Evolutionary conservation across 257 asterid genomes (phyloP).

Genomic region (Mentha longifolia): DNA sequence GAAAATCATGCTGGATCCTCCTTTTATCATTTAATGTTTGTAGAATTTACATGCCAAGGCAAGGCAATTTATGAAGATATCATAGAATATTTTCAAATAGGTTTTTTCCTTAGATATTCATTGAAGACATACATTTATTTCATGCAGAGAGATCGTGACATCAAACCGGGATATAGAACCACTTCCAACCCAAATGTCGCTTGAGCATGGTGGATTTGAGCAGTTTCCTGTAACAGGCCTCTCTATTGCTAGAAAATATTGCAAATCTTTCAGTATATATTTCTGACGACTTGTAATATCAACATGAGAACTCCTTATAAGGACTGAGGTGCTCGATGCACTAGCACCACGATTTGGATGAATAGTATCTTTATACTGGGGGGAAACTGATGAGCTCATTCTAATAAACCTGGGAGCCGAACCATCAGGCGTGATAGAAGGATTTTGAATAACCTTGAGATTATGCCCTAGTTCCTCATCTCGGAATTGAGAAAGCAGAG

Average conservation of each 20-base stretch:
- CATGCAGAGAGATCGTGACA: conserved; percentile 69
- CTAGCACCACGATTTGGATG: conserved; percentile 42
- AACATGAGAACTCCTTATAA: conserved; percentile 44
- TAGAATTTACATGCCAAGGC: neutral
- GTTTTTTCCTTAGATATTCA: conserved; percentile 24
- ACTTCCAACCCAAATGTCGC: conserved; percentile 74
- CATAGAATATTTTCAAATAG: conserved; percentile 17
- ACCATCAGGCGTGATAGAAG: conserved; percentile 39
- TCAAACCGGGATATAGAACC: conserved; percentile 82
- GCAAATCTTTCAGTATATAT: conserved; percentile 68
- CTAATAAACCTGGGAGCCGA: conserved; percentile 41
- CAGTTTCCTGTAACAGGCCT: conserved; percentile 45
- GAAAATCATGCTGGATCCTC: conserved; percentile 14
- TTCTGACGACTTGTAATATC: conserved; percentile 54
- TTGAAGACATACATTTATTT: conserved; percentile 64
- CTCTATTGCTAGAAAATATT: conserved; percentile 56
- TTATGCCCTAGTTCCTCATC: conserved; percentile 46
- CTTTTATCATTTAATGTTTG: conserved; percentile 13
- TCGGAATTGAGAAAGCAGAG: conserved; percentile 70
- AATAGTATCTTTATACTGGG: conserved; percentile 38
- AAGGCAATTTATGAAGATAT: conserved; percentile 21
- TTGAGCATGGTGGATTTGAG: conserved; percentile 39
- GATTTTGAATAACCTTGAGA: conserved; percentile 43
- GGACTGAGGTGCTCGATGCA: conserved; percentile 45
- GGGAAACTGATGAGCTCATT: conserved; percentile 39